Evolutionary conservation across 306 rosid species (phyloP), one percentile per base, ranked within the genome.

Genomic region (Benincasa hispida): DNA sequence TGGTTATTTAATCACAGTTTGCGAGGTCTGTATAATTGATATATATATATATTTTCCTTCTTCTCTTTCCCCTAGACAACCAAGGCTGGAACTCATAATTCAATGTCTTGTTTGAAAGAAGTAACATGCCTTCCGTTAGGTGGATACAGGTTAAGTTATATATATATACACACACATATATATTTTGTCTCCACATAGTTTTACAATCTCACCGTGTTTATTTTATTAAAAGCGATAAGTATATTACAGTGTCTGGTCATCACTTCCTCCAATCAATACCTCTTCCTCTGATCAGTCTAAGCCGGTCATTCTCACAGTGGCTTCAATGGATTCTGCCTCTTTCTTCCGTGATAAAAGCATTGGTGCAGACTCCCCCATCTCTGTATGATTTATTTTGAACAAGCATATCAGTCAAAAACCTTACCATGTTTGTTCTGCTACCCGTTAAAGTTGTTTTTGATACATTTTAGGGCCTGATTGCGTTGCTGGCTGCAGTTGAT

Each of bases 301-400:
- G 87, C 87, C 96, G 41, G 75, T 93, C 73, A 82, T 93, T 80
- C 73, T 93, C 81, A 73, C 91, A 1, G 81, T 85, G 70, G 93
- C 93, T 12, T 91, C 98, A 25, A 91, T 93, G 98, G 98, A 93
- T 81, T 87, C 98, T 17, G 93, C 93, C 79, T 93, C 97, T n/a
- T 91, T 93, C 87, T 93, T 93, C 80, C 96, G 93, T 57, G 96
- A 93, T 84, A 88, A 88, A 85, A 87, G 82, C 85, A 86, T 86
- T 34, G 97, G 98, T 77, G 98, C 98, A 39, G 91, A 93, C 76
- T 91, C 97, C 67, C 96, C 97, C 34, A 85, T 93, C 77, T 93
- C 98, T 77, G 98, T 91, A 81, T 79, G 98, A 74, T 81, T 72
- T 79, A 34, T 76, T 73, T 18, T 34, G 51, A 75, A 48, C 62